Evolutionary conservation across 2,329 filamentous ascomycete species (phyloP).

Genomic region (Trichoderma brevicompactum): DNA sequence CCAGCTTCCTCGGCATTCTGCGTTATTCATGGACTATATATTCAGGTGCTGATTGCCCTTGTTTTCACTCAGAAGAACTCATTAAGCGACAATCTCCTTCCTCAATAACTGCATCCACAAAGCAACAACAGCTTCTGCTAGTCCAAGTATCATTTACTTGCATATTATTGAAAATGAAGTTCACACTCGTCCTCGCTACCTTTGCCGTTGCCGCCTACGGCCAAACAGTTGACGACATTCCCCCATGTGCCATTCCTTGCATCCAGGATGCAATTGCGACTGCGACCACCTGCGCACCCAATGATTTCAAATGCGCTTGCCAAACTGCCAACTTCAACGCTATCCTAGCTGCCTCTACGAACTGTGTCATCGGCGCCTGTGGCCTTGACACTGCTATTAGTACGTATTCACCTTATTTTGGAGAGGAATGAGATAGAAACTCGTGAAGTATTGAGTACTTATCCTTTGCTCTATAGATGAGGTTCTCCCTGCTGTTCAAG

Average conservation of each 20-base stretch:
- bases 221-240: conserved; percentile 42
- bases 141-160: neutral
- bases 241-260: conserved; percentile 45
- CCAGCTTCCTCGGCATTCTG: conserved; percentile 1
- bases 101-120: neutral
- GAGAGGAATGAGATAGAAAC: neutral
- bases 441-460: neutral
- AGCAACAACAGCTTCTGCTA: neutral
- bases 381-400: neutral
- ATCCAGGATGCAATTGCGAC: conserved; percentile 39
- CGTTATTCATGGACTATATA: neutral
- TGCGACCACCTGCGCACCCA: conserved; percentile 20
- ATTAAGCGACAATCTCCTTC: neutral
- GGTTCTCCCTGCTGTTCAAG: conserved; percentile 1
- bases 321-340: neutral
- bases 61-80: neutral
- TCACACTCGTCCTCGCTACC: conserved; percentile 41
- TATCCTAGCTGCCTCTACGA: neutral
- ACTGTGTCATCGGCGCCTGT: neutral
- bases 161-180: conserved; percentile 45
- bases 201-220: conserved; percentile 43
- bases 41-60: neutral
- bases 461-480: neutral
- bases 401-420: neutral
- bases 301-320: conserved; percentile 8